A percentile compares a stretch with the other conserved stretches of the same genome.
Evolutionary conservation across 2,329 filamentous ascomycete genomes (phyloP).

Genomic region (Fusarium sublunatum): DNA sequence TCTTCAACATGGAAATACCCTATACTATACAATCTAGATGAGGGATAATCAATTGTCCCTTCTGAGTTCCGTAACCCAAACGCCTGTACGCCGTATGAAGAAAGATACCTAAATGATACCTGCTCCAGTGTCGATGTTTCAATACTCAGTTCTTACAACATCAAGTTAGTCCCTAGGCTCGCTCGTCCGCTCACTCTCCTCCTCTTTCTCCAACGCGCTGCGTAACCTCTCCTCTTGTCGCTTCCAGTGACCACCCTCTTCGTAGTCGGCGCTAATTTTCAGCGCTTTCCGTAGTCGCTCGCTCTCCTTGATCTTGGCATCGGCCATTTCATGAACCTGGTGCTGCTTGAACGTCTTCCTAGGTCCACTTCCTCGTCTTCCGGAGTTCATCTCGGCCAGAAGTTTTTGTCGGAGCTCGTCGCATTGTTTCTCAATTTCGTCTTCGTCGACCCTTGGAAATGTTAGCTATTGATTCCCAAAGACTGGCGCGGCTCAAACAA

Average conservation of each 20-base stretch:
- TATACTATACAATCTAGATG: conserved; percentile 5
- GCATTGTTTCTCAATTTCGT: conserved; percentile 81
- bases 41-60: background rate
- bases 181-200: conserved; percentile 54
- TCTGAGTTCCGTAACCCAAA: conserved; percentile 8
- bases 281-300: conserved; percentile 87
- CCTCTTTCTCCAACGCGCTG: conserved; percentile 57
- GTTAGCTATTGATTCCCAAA: conserved; percentile 1
- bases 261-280: conserved; percentile 86
- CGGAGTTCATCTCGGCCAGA: conserved; percentile 53
- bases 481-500: conserved; percentile 8
- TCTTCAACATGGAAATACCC: conserved; percentile 12
- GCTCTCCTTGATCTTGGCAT: conserved; percentile 96
- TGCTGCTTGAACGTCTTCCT: conserved; percentile 80
- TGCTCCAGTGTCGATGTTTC: background rate
- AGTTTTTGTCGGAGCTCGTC: conserved; percentile 57
- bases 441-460: conserved; percentile 76
- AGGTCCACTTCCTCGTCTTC: conserved; percentile 50
- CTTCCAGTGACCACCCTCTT: conserved; percentile 88
- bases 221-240: conserved; percentile 78
- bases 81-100: conserved; percentile 16
- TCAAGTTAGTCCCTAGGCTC: conserved; percentile 31
- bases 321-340: conserved; percentile 95
- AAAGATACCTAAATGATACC: background rate
- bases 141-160: background rate